Evolutionary conservation across 257 asterid genomes (phyloP).

Genomic region (Jaltomata sinuosa): DNA sequence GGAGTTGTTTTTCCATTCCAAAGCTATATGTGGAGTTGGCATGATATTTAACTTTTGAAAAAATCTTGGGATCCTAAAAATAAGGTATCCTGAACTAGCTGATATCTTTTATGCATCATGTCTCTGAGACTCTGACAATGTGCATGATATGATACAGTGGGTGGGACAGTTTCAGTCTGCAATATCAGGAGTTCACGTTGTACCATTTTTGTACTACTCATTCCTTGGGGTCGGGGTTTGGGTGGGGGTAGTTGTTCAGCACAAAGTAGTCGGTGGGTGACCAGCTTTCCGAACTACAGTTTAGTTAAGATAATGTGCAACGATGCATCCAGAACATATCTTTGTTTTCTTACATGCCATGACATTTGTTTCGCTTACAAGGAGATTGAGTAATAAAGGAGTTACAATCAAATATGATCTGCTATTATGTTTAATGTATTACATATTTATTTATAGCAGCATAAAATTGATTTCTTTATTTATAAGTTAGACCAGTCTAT

Average conservation of each 20-base stretch:
- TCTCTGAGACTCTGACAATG: background rate
- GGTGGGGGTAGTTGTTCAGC: background rate
- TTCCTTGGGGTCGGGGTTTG: background rate
- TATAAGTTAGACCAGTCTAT: background rate
- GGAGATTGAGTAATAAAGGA: background rate
- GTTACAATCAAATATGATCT: background rate
- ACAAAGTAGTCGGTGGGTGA: background rate
- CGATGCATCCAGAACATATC: background rate
- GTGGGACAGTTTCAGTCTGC: background rate
- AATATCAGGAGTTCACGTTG: background rate
- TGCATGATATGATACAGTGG: background rate
- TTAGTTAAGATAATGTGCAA: background rate
- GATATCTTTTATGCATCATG: background rate
- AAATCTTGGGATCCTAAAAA: background rate
- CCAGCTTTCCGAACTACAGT: background rate
- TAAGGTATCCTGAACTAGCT: background rate
- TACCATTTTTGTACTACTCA: background rate
- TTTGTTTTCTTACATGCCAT: background rate
- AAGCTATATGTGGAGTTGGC: background rate
- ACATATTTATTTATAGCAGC: background rate
- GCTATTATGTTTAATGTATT: background rate
- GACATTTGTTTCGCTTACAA: background rate
- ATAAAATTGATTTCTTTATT: background rate
- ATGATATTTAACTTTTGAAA: background rate
- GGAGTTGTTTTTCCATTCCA: background rate